These are phyloP conservation scores for Harrya chromipes DNA, from an alignment of 768 basidiomycete species.

Conservation along the genomic window DNA sequence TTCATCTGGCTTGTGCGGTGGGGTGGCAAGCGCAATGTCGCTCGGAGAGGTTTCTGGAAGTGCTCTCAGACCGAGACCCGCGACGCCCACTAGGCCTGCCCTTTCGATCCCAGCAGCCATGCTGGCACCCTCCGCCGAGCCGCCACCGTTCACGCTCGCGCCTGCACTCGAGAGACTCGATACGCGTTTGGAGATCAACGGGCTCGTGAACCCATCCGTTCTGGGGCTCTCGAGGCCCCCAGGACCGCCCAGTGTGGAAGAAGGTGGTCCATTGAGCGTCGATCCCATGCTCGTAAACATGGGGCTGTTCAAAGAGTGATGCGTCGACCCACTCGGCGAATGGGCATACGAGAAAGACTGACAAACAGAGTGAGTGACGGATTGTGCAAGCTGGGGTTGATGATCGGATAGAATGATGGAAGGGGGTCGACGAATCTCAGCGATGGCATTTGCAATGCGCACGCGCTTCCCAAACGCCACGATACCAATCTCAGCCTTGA, in stretches of 20 bases:
- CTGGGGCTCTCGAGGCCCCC: constrained; percentile 35
- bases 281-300: constrained; percentile 32
- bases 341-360: constrained; percentile 33
- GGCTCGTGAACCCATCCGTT: constrained; percentile 15
- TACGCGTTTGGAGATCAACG: constrained; percentile 21
- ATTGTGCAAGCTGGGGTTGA: constrained; percentile 33
- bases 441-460: constrained; percentile 89
- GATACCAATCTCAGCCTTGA: constrained; percentile 93
- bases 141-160: constrained; percentile 25
- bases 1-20: constrained; percentile 33
- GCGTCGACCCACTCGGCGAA: constrained; percentile 39
- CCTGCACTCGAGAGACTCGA: constrained; percentile 28
- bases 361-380: constrained; percentile 24
- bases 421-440: constrained; percentile 76
- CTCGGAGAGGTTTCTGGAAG: constrained; percentile 58
- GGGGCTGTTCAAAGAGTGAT: constrained; percentile 45
- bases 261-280: constrained; percentile 17
- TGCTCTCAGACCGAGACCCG: constrained; percentile 26
- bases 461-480: constrained; percentile 91
- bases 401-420: constrained; percentile 56
- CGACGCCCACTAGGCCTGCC: constrained; percentile 16
- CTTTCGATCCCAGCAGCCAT: constrained; percentile 20
- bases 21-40: constrained; percentile 48
- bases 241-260: constrained; percentile 21
- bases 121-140: constrained; percentile 18